phyloP scores from a whole-genome alignment of 2,329 filamentous ascomycete genomes.

The Sclerotinia trifoliorum region DNA sequence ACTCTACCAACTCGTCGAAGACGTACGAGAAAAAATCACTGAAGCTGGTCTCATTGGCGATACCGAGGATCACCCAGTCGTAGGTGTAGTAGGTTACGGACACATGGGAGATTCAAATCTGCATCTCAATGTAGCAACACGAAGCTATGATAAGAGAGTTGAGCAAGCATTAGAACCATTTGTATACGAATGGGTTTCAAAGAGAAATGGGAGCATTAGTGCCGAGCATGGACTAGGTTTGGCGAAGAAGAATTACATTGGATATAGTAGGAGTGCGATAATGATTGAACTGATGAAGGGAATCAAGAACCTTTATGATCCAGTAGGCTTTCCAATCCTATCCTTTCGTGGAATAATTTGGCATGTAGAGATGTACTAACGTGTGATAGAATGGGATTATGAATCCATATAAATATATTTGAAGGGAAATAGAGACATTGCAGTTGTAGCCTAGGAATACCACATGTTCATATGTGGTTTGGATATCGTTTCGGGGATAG shows the following conservation, averaged over 20 bases:
- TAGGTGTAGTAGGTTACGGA: slow-evolving; percentile 91
- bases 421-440: neutral
- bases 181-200: slow-evolving; percentile 94
- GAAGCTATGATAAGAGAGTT: slow-evolving; percentile 81
- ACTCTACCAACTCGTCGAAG: slow-evolving; percentile 86
- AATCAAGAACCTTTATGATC: slow-evolving; percentile 91
- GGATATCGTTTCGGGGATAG: neutral
- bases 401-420: slow-evolving; percentile 21
- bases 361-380: neutral
- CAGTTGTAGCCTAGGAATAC: neutral
- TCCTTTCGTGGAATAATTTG: neutral
- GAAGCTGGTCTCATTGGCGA: slow-evolving; percentile 76
- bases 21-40: slow-evolving; percentile 70
- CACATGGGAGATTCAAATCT: slow-evolving; percentile 98
- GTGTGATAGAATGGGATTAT: slow-evolving; percentile 3
- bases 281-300: slow-evolving; percentile 92
- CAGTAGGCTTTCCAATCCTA: slow-evolving; percentile 57
- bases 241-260: slow-evolving; percentile 93
- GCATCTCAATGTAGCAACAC: slow-evolving; percentile 84
- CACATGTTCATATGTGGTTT: neutral
- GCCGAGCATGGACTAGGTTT: slow-evolving; percentile 93
- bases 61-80: slow-evolving; percentile 71
- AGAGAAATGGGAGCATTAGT: slow-evolving; percentile 88
- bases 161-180: slow-evolving; percentile 89
- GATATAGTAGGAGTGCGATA: slow-evolving; percentile 84